Base-by-base conservation (phyloP, 2,329 filamentous ascomycete species). In the Aspergillus awamori region DNA sequence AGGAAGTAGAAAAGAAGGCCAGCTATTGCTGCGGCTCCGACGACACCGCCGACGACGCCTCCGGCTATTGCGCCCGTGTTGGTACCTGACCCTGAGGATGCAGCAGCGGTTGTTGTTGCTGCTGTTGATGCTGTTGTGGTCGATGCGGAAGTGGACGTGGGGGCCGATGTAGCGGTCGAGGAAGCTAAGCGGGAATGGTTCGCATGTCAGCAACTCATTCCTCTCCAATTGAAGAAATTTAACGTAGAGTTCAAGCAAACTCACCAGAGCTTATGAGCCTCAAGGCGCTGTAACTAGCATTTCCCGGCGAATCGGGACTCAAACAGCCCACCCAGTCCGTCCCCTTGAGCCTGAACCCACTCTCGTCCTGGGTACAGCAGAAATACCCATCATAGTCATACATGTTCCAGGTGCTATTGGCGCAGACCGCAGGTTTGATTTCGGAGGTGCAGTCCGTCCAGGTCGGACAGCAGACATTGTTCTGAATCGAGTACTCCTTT, bases 381-480 rank as follows among this genome's bases (percentile, higher is more conserved):
- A 58, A 58, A 53, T 30, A 58, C 4, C 39, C 48, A 5, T 20
- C 33, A 24, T 51, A 51, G 30, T 53, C 33, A n/a, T 58, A 58
- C 36, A 58, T 24, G n/a, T 20, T 24, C 57, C 57, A 58, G 24
- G n/a, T 41, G 20, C 24, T 43, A 7, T 45, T 43, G 5, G 36
- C 57, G 22, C 57, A 53, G 11, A 20, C 26, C 7, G 39, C 38
- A 10, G 48, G 49, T 15, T 53, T 38, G 26, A 56, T 56, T 1
- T 56, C 24, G 24, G 53, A 24, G 8, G 53, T 56, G 11, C 53
- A 56, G 17, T 56, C 53, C 10, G 53, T 56, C 53, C 53, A 56
- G 6, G 39, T 56, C 20, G 53, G 39, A 24, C 57, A 58, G 22
- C 57, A 58, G 22, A 51, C 56, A 22, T 58, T 58, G n/a, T 56